These are phyloP conservation scores for Xylariaceae sp. DNA, from an alignment of 2,329 filamentous ascomycete species.

Conservation along the genomic window DNA sequence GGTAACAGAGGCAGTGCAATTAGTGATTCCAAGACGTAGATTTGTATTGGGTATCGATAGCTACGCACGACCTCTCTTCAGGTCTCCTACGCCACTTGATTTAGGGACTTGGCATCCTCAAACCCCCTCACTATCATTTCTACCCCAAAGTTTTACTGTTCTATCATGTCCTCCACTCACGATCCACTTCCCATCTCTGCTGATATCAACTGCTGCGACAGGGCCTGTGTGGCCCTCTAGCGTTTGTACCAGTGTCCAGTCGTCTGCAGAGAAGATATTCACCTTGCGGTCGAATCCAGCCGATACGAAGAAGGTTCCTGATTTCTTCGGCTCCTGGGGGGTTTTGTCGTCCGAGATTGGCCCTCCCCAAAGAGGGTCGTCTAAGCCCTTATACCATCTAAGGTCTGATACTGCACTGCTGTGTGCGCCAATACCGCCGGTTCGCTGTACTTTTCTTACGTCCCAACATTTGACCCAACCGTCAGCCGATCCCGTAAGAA, in stretches of 20 bases:
- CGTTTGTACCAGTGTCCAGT: slow-evolving; percentile 87
- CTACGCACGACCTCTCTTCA: not conserved
- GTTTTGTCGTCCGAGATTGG: slow-evolving; percentile 40
- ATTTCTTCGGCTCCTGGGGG: slow-evolving; percentile 75
- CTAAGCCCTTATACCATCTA: slow-evolving; percentile 86
- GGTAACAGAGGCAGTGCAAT: too few relatives aligned
- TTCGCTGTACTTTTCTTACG: slow-evolving; percentile 78
- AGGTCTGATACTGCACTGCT: slow-evolving; percentile 88
- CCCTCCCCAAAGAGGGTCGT: slow-evolving; percentile 63
- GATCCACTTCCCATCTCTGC: slow-evolving; percentile 83
- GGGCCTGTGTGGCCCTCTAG: slow-evolving; percentile 88
- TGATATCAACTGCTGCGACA: slow-evolving; percentile 86
- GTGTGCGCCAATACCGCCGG: slow-evolving; percentile 85
- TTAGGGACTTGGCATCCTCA: slow-evolving; percentile 20
- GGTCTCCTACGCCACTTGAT: too few relatives aligned
- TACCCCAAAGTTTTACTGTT: slow-evolving; percentile 93
- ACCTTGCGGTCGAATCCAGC: slow-evolving; percentile 92
- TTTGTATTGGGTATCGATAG: not conserved
- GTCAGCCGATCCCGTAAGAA: slow-evolving; percentile 88
- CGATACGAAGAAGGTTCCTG: slow-evolving; percentile 86
- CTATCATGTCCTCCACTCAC: slow-evolving; percentile 91
- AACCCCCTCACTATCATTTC: slow-evolving; percentile 65
- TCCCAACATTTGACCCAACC: slow-evolving; percentile 99
- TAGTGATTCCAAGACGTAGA: too few relatives aligned
- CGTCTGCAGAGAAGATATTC: slow-evolving; percentile 93